Conservation (phyloP, 75 land plant genomes). For the Pseudotsuga menziesii region DNA sequence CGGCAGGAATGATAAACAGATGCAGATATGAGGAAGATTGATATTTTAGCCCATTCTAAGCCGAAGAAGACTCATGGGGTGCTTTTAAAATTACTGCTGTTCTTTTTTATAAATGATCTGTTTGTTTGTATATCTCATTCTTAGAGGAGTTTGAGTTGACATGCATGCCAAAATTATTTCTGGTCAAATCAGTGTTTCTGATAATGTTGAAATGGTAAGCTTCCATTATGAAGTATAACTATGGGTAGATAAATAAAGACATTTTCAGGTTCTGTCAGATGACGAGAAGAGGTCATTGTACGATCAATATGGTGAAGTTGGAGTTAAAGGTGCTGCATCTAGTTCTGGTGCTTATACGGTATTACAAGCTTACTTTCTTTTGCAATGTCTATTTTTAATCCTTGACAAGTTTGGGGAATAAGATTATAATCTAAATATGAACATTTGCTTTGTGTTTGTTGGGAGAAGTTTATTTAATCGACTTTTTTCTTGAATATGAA, state of each 20-base stretch:
- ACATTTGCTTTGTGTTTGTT: neutral
- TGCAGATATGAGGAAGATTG: neutral
- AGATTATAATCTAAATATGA: neutral
- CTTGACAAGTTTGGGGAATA: neutral
- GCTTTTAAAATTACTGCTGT: constrained; percentile 11
- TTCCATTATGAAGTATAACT: neutral
- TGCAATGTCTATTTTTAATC: neutral
- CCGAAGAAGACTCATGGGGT: neutral
- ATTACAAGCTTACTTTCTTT: neutral
- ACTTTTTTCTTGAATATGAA: neutral
- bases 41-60: neutral
- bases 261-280: constrained; percentile 93
- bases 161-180: neutral
- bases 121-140: neutral
- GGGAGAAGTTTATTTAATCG: neutral
- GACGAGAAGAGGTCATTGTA: constrained; percentile 88
- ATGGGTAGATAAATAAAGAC: constrained; percentile 3
- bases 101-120: neutral
- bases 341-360: constrained; percentile 71
- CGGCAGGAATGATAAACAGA: neutral
- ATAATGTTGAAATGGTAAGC: neutral
- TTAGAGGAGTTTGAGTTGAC: neutral
- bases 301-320: constrained; percentile 98
- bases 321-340: constrained; percentile 73
- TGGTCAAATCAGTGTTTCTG: neutral